phyloP scores from a whole-genome alignment of 768 basidiomycete genomes.

The Mrakia gelida region DNA sequence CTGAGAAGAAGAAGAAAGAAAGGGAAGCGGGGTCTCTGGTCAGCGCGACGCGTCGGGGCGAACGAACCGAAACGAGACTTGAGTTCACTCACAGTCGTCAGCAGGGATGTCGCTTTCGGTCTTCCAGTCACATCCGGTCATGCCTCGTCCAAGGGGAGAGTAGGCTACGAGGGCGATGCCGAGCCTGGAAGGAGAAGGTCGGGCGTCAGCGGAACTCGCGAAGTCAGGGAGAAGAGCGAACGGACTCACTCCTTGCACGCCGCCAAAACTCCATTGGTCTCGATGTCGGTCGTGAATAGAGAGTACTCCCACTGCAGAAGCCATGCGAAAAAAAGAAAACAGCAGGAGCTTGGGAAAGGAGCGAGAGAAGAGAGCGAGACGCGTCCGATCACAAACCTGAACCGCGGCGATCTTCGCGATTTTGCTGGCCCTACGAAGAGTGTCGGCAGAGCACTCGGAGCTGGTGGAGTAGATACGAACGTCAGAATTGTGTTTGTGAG shows the following conservation, averaged over 20 bases:
- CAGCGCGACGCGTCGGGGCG: too few species aligned
- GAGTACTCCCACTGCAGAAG: slow-evolving; percentile 55
- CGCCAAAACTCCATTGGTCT: slow-evolving; percentile 60
- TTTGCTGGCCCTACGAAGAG: slow-evolving; percentile 36
- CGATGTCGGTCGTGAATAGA: slow-evolving; percentile 53
- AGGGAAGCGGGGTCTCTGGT: too few species aligned
- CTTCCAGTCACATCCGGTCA: slow-evolving; percentile 20
- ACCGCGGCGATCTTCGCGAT: slow-evolving; percentile 20
- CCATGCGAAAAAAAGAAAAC: neutral
- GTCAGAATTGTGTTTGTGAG: too few species aligned
- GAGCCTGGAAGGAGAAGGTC: neutral
- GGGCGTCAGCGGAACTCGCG: neutral
- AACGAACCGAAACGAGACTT: too few species aligned
- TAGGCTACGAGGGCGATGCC: slow-evolving; percentile 22
- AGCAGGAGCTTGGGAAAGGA: neutral
- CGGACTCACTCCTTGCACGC: slow-evolving; percentile 46
- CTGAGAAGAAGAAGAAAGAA: too few species aligned
- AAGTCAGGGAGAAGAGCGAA: neutral
- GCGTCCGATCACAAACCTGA: neutral
- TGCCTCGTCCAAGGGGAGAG: slow-evolving; percentile 26
- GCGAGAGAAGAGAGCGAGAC: too few species aligned
- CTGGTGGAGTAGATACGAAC: neutral
- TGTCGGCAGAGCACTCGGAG: slow-evolving; percentile 40
- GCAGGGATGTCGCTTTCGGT: slow-evolving; percentile 22
- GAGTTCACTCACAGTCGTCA: slow-evolving; percentile 12